Evolutionary conservation across 2,329 filamentous ascomycete species (phyloP).

Genomic region (Ambrosiella xylebori): DNA sequence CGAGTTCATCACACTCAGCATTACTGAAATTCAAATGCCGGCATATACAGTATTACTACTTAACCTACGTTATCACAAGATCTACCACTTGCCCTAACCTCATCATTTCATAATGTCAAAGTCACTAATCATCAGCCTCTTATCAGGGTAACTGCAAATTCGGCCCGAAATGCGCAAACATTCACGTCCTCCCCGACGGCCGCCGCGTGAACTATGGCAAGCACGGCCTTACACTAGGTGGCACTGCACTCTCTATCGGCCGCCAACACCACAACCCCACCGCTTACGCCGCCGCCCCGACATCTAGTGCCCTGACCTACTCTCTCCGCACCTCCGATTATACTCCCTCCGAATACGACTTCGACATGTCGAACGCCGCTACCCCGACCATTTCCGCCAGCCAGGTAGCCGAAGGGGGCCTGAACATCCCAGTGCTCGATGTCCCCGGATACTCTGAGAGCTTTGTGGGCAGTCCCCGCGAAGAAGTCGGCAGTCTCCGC

Average conservation of each 20-base stretch:
- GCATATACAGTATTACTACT: too few relatives aligned
- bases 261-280: constrained; percentile 12
- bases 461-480: constrained; percentile 65
- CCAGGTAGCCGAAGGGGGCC: constrained; percentile 25
- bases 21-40: too few relatives aligned
- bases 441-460: constrained; percentile 35
- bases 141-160: constrained; percentile 93
- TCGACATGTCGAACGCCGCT: constrained; percentile 19
- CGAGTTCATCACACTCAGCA: too few relatives aligned
- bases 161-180: constrained; percentile 90
- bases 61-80: too few relatives aligned
- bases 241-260: constrained; percentile 40
- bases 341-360: constrained; percentile 24
- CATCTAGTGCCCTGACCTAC: constrained; percentile 46
- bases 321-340: constrained; percentile 27
- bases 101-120: not conserved
- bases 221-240: constrained; percentile 48
- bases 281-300: constrained; percentile 44
- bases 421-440: constrained; percentile 37
- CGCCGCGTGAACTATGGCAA: constrained; percentile 71
- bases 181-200: constrained; percentile 87
- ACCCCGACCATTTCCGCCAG: not conserved
- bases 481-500: constrained; percentile 29
- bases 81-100: too few relatives aligned
- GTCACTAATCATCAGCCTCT: not conserved